These are phyloP conservation scores for Camelina laxa DNA, from an alignment of 345 rosid species.

Conservation along the genomic window DNA sequence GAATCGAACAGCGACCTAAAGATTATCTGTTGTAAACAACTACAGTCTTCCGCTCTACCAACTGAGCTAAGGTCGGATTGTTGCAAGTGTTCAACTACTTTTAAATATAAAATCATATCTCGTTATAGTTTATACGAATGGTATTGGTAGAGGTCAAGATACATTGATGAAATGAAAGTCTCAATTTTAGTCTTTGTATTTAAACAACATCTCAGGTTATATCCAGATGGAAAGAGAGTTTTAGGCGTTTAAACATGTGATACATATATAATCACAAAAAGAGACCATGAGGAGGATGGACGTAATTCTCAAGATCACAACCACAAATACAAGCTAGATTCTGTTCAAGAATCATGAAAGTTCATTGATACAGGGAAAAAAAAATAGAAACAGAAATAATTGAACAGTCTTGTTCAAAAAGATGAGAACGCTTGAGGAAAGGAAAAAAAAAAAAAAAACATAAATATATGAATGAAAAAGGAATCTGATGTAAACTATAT, in stretches of 20 bases:
- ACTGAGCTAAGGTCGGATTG: slow-evolving; percentile 96
- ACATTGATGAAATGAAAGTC: no score
- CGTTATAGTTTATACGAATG: no score
- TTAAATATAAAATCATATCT: no score
- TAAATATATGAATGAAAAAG: background rate
- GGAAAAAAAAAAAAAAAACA: background rate
- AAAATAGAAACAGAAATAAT: background rate
- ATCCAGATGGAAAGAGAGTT: no score
- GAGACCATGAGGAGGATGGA: background rate
- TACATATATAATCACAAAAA: background rate
- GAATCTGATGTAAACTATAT: background rate
- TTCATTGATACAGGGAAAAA: background rate
- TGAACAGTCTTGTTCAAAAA: background rate
- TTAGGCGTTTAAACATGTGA: no score
- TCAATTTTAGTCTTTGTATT: no score
- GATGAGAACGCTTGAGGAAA: background rate
- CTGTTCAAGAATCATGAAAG: background rate
- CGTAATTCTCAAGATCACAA: background rate
- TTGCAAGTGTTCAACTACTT: no score
- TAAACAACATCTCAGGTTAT: no score
- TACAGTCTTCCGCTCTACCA: slow-evolving; percentile 99
- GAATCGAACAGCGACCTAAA: slow-evolving; percentile 36
- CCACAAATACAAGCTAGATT: background rate
- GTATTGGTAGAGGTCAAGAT: no score
- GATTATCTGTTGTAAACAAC: slow-evolving; percentile 39